Evolutionary conservation across 257 asterid genomes (phyloP).

Genomic region (Jacaranda mimosifolia): DNA sequence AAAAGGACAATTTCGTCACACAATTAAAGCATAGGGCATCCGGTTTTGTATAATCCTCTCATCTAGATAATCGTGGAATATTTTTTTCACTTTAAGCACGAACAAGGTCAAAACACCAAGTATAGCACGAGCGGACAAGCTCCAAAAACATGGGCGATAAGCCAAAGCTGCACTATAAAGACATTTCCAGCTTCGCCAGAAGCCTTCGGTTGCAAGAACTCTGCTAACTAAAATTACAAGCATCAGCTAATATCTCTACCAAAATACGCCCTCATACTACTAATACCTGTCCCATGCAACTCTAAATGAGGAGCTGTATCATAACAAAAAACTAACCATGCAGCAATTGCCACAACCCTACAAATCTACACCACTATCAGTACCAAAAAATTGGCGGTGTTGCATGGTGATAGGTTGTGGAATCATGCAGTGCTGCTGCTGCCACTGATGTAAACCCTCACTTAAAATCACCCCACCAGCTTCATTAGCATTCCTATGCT

Average conservation of each 20-base stretch:
- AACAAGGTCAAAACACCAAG: neutral
- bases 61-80: neutral
- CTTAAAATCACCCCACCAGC: conserved; percentile 25
- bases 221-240: neutral
- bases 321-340: neutral
- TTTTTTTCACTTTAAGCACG: neutral
- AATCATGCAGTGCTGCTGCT: conserved; percentile 66
- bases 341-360: neutral
- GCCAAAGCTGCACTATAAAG: neutral
- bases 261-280: neutral
- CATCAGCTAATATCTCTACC: neutral
- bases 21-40: neutral
- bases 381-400: conserved; percentile 62
- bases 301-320: neutral
- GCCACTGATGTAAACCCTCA: conserved; percentile 61
- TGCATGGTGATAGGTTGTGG: conserved; percentile 55
- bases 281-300: neutral
- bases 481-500: conserved; percentile 15
- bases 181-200: neutral
- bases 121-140: no score
- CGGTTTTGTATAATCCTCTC: neutral
- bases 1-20: neutral
- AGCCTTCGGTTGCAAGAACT: neutral
- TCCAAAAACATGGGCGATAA: neutral
- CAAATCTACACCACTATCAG: conserved; percentile 27